Base-by-base conservation (phyloP, 1,284 basidiomycete genomes). In the Sphaerobolus stellatus region DNA sequence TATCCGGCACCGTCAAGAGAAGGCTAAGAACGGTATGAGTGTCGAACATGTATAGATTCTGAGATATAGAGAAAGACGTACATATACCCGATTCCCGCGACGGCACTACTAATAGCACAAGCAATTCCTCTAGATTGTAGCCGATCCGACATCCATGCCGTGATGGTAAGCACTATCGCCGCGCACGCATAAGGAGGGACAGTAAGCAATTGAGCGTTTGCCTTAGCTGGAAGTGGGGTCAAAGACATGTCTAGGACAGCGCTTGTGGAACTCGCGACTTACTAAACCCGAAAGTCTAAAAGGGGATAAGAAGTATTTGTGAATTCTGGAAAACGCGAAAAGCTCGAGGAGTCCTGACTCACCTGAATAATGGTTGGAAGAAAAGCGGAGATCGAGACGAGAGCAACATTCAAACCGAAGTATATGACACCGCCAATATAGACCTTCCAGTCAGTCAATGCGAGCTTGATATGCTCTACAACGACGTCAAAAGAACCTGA, bases 131-230 rank as follows among this genome's bases (percentile, higher is more conserved):
- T 81, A 50, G 72, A 82, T 68, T 92, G 90, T 6, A 82, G 64
- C 50, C 80, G 75, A 69, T 95, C 92, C 5, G 92, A 93, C 20
- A 73, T 69, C 58, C 80, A 83, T 1, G 84, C 85, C 48, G 85
- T 75, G 4, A 75, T 58, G n/a, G 84, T 71, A 62, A 94, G 77
- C 45, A 90, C 76, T 3, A 84, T 71, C 4, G 88, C 80, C 0
- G 89, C 83, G 11, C 85, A 82, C 2, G 83, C 88, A 62, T 92
- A 92, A 16, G 91, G 90, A 3, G 92, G 92, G 6, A 94, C 90
- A 0, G 91, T 88, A 61, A 89, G 72, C 4, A 90, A 66, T 59
- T 90, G 86, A 0, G 86, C 83, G 18, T 74, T 63, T 0, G 81
- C 82, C 50, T 75, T 68, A 18, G 75, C 81, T 82, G 56, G 13